Conservation (phyloP, 352 stramenopile species). For the Hyaloperonospora arabidopsidis region DNA sequence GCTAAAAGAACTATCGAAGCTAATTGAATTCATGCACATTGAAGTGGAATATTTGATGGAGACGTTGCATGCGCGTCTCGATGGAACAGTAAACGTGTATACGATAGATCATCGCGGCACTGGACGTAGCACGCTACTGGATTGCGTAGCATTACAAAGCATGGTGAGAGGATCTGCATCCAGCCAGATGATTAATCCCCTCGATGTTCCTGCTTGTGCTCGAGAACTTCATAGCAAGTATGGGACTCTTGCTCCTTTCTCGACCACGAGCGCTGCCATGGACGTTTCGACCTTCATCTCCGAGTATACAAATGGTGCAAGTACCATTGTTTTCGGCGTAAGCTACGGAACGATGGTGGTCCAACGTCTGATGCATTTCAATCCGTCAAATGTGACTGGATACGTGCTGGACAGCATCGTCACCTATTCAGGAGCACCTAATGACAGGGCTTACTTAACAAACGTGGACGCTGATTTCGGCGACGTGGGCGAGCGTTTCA, state of each 20-base stretch:
- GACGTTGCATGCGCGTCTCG: slow-evolving; percentile 17
- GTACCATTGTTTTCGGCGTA: slow-evolving; percentile 34
- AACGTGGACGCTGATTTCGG: slow-evolving; percentile 34
- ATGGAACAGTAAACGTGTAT: slow-evolving; percentile 39
- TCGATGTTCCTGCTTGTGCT: slow-evolving; percentile 29
- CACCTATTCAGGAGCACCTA: slow-evolving; percentile 28
- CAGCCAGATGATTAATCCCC: slow-evolving; percentile 14
- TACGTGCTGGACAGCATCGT: slow-evolving; percentile 44
- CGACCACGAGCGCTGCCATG: slow-evolving; percentile 7
- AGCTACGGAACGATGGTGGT: slow-evolving; percentile 46
- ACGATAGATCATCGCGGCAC: slow-evolving; percentile 46
- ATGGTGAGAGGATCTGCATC: slow-evolving; percentile 28
- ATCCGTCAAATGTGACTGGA: slow-evolving; percentile 10
- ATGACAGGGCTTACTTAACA: slow-evolving; percentile 28
- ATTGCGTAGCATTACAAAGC: slow-evolving; percentile 32
- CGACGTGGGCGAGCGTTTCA: slow-evolving; percentile 28
- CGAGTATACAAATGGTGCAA: slow-evolving; percentile 1
- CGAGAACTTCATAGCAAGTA: slow-evolving; percentile 31
- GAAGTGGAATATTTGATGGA: slow-evolving; percentile 38
- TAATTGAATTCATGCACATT: not conserved
- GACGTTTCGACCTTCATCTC: no score
- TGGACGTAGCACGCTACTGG: slow-evolving; percentile 28
- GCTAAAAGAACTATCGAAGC: no score
- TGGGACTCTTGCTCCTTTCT: slow-evolving; percentile 36
- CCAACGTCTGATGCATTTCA: slow-evolving; percentile 37